Base-by-base conservation (phyloP, 495 filamentous ascomycete genomes). In the Penicillium dipodomyicola region DNA sequence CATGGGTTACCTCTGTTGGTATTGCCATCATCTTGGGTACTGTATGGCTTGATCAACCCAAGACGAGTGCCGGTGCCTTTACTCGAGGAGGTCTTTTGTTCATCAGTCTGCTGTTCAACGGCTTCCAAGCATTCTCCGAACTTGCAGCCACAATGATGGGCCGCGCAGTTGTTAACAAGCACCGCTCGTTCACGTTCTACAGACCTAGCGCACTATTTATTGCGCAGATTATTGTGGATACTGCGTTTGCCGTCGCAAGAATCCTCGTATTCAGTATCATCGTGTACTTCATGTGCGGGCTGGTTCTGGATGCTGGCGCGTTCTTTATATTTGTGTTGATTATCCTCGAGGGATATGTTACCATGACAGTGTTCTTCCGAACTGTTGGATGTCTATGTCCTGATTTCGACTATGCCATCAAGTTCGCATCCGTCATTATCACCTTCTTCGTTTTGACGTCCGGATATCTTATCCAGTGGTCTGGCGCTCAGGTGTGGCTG, bases 341-440 rank as follows among this genome's bases (percentile, higher is more conserved):
- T 49, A 84, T 91, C 41, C 70, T 90, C 5, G 80, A 78, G 3
- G 86, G 84, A 4, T 92, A 91, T 59, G 74, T 90, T 39, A 82
- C 84, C 4, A 91, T 92, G 87, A 90, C 89, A 0, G 77, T 92
- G 7, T 87, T 89, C 64, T 92, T 92, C 80, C 75, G 89, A 57
- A 89, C 87, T 1, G 81, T 91, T 12, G 89, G 85, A 19, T 92
- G 88, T 62, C 52, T 94, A 12, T 88, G 87, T 54, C 88, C 90
- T 0, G 88, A 91, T 58, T 94, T 94, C 57, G 90, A 94, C 62
- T 91, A 88, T 47, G 90, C 90, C 9, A 88, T 91, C 65, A 91
- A 89, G 67, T 88, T 90, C 63, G 90, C 87, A 3, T 82, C 85
- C 7, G 77, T 88, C 1, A 82, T 88, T 25, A 89, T 95, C 62